Percentiles rank a stretch among this genome's conserved stretches.
Evolutionary conservation across 306 rosid genomes (phyloP).

Genomic region (Echinosophora koreensis): DNA sequence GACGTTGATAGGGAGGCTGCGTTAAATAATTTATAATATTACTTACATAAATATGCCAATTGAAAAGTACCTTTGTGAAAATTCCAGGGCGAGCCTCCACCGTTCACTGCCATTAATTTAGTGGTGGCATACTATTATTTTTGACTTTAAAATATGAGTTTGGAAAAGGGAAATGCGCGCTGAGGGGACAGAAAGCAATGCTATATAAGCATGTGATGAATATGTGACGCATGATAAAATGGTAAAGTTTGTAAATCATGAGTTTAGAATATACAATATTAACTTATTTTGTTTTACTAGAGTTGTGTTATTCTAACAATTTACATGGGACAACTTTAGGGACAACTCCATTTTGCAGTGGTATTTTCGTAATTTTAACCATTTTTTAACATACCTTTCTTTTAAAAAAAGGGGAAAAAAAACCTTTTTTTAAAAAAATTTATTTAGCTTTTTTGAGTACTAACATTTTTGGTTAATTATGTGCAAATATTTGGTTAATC

Average conservation of each 20-base stretch:
- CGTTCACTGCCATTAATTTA: slow-evolving; percentile 26
- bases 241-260: background rate
- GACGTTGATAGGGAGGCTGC: background rate
- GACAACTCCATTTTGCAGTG: too few relatives aligned
- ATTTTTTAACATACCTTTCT: too few relatives aligned
- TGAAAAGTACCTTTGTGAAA: background rate
- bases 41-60: background rate
- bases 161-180: background rate
- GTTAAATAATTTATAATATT: too few relatives aligned
- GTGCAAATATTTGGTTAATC: too few relatives aligned
- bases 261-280: background rate
- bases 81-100: slow-evolving; percentile 2
- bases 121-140: background rate
- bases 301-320: too few relatives aligned
- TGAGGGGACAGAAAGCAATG: background rate
- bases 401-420: too few relatives aligned
- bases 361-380: too few relatives aligned
- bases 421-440: too few relatives aligned
- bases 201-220: slow-evolving; percentile 14
- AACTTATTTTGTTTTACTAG: background rate
- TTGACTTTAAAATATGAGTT: background rate
- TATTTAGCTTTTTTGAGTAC: too few relatives aligned
- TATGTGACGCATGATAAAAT: slow-evolving; percentile 16
- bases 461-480: too few relatives aligned
- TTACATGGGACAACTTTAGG: too few relatives aligned